Base-by-base conservation (phyloP, 2,329 filamentous ascomycete genomes). In the Ilyonectria destructans region DNA sequence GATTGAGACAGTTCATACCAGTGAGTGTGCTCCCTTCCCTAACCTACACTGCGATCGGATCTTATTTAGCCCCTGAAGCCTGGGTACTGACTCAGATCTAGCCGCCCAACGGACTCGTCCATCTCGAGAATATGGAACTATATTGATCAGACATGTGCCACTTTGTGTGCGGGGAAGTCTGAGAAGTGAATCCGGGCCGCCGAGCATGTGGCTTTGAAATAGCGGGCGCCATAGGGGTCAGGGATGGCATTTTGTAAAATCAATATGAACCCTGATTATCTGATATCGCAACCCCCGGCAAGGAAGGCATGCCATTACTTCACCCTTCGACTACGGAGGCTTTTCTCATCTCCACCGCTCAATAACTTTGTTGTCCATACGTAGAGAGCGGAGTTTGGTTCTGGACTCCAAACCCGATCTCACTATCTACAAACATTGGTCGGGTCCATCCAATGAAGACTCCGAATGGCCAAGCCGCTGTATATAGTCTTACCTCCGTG, bases 1-100 rank as follows among this genome's bases (percentile, higher is more conserved):
- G 88, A 69, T 82, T 99, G 76, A 88, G 96, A 74, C 95, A 98
- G 80, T 98, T 97, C 78, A 92, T 91, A 70, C 94, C 94, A 69
- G 93, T 95, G 81, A 84, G 91, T 88, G 23, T 51, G 46, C 63
- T 43, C 60, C 69, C 62, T 65, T 68, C 65, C 26, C 63, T 65
- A 17, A 33, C 19, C 46, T 54, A 37, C 62, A 29, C 70, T 46
- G 63, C 56, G 48, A 58, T 46, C 62, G 31, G 52, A 37, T 31
- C 51, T 15, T 35, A 17, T 35, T 43, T 58, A 55, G 33, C 62
- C 59, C 48, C 33, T 56, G 55, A 33, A 9, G 21, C 37, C 40
- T 45, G 37, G 68, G 63, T 71, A 64, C 75, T 80, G 61, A 77
- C 71, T 58, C 65, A 43, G 59, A 31, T 15, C 19, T 74, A 92